Evolutionary conservation across 805 yeast species (phyloP).

Genomic region (Yamadazyma akitaensis): DNA sequence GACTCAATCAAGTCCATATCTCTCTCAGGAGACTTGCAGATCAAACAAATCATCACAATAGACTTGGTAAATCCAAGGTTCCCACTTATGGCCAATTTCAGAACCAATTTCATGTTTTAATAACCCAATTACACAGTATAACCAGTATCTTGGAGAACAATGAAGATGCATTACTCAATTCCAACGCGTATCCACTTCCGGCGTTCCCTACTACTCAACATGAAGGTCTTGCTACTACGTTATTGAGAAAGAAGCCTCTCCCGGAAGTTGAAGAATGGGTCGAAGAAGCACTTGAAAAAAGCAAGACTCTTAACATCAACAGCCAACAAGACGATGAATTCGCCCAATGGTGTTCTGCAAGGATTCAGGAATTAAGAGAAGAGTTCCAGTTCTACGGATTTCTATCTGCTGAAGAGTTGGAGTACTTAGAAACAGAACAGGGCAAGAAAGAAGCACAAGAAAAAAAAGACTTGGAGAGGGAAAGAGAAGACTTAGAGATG

Average conservation of each 20-base stretch:
- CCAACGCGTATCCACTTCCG: slow-evolving; percentile 82
- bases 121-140: slow-evolving; percentile 81
- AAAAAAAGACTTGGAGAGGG: slow-evolving; percentile 17
- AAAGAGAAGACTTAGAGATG: slow-evolving; percentile 23
- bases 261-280: slow-evolving; percentile 94
- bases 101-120: slow-evolving; percentile 75
- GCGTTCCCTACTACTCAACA: slow-evolving; percentile 83
- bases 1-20: slow-evolving; percentile 41
- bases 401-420: slow-evolving; percentile 48
- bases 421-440: slow-evolving; percentile 27
- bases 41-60: slow-evolving; percentile 32
- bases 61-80: slow-evolving; percentile 33
- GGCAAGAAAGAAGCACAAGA: slow-evolving; percentile 27
- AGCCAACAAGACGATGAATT: slow-evolving; percentile 47
- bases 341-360: slow-evolving; percentile 62
- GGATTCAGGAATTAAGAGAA: slow-evolving; percentile 51
- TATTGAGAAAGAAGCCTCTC: slow-evolving; percentile 78
- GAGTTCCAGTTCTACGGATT: slow-evolving; percentile 63
- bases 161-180: slow-evolving; percentile 53
- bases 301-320: slow-evolving; percentile 15
- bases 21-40: slow-evolving; percentile 38
- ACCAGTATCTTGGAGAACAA: slow-evolving; percentile 64
- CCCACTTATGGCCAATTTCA: slow-evolving; percentile 65
- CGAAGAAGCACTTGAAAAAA: slow-evolving; percentile 26
- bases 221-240: slow-evolving; percentile 76